These are phyloP conservation scores for Arthromyces matolae DNA, from an alignment of 768 basidiomycete genomes.

Conservation along the genomic window DNA sequence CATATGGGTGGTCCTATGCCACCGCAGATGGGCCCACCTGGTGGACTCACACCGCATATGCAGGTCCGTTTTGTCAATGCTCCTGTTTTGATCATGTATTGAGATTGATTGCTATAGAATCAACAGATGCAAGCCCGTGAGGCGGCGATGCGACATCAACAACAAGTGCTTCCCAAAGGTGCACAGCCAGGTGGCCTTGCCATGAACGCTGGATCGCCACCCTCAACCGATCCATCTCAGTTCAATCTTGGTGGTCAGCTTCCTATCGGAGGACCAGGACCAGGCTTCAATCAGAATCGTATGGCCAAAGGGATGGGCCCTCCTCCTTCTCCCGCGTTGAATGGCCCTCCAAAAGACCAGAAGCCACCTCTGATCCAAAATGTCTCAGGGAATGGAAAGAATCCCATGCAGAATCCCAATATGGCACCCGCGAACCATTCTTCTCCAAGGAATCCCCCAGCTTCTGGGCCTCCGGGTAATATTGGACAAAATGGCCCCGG, in stretches of 20 bases:
- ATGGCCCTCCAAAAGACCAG: constrained; percentile 26
- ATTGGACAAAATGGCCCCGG: constrained; percentile 24
- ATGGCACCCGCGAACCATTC: constrained; percentile 28
- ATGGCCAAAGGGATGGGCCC: constrained; percentile 44
- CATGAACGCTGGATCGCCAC: constrained; percentile 42
- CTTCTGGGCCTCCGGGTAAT: background rate
- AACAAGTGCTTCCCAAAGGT: constrained; percentile 33
- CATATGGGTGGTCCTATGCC: constrained; percentile 29
- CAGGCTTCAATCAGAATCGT: constrained; percentile 21
- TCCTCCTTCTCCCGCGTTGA: constrained; percentile 48
- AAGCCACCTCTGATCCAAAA: constrained; percentile 9
- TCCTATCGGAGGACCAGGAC: constrained; percentile 17
- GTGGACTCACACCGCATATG: constrained; percentile 38
- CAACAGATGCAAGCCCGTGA: constrained; percentile 19
- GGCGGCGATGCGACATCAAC: constrained; percentile 28
- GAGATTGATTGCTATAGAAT: constrained; percentile 9
- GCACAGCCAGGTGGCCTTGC: constrained; percentile 25
- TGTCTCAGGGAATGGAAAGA: constrained; percentile 20
- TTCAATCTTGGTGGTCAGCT: constrained; percentile 36
- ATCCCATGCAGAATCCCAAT: constrained; percentile 28
- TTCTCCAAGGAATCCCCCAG: constrained; percentile 39
- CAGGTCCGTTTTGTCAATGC: constrained; percentile 22
- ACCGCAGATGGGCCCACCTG: constrained; percentile 34
- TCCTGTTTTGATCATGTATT: background rate
- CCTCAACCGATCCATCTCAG: constrained; percentile 36